Base-by-base conservation (phyloP, 305 asterid species). In the Rubia peregrina region DNA sequence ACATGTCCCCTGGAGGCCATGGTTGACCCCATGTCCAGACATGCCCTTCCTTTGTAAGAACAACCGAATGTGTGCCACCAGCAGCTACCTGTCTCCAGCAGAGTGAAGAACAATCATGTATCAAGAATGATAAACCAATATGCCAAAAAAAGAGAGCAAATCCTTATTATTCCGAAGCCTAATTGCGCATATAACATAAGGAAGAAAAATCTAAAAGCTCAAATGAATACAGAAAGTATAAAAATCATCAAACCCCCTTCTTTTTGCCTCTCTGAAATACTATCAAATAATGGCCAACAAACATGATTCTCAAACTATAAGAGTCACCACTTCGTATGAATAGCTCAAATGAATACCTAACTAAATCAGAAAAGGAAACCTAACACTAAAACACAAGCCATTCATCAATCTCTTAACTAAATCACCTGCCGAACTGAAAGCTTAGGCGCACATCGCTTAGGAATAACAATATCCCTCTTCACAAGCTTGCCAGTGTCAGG, bases 1-100 rank as follows among this genome's bases (percentile, higher is more conserved):
- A 94, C 97, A 94, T 94, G 85, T 94, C 99, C 53, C 99, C 96
- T 13, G 99, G 99, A 75, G 99, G 99, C 99, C 99, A 94, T 72
- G 99, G 99, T 74, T 94, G 99, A 76, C 99, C 99, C 99, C 99
- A 94, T 68, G 99, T 89, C 99, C 99, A 94, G 26, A 94, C 99
- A 55, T 91, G 93, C 59, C 99, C 99, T 83, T 89, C 97, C 70
- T 80, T 83, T 70, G 99, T 94, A 44, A 94, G 91, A 80, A 94
- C 95, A 65, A 94, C 99, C 14, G 99, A 94, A 74, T 94, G 99
- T 26, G 99, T 94, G 55, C 99, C 99, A 51, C 99, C 99, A 73
- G 99, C 99, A 81, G 99, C 99, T 69, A 94, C 99, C 99, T 94
- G 86, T 74, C 38, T 71, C 19, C 60, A 74, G 79, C 61, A 77